Evolutionary conservation across 2,329 filamentous ascomycete genomes (phyloP), one percentile per base, ranked within the genome.

Genomic region (Alternaria hordeiaustralica): DNA sequence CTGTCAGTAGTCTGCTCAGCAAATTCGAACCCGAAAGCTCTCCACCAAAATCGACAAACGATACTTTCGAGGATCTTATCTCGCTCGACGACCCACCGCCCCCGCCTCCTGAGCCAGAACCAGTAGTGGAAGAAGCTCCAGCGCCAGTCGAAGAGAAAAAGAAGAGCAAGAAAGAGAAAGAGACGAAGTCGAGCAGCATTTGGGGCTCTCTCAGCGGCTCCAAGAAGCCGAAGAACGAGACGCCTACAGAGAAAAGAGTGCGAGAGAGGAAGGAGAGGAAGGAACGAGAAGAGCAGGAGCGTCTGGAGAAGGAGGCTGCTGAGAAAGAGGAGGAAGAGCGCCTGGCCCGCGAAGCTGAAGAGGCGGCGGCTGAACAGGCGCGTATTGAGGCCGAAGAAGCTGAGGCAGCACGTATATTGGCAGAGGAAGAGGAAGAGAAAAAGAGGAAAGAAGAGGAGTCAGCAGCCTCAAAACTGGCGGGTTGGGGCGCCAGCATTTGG

Each of bases 241-340:
- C 64, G 10, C 26, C 65, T 6, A 81, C 80, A 51, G 81, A 84
- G 61, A 84, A 81, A 65, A 68, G 61, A 55, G 61, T 58, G 28
- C 65, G 70, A n/a, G 72, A 74, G 54, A 70, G 71, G 60, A 72
- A 71, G 26, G 72, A 76, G 49, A 71, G 67, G 57, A 71, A 74
- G 51, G 74, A 79, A n/a, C 66, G 67, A n/a, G 71, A 70, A 53
- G 69, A 70, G 45, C 63, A 67, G 28, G 71, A 71, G 49, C 64
- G 64, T 21, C 30, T 70, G 12, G 68, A 81, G 63, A 79, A 78
- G 54, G 75, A 75, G 43, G 83, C 82, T 64, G 80, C 82, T 33
- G 82, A 81, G 41, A 83, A 85, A 65, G 78, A 71, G 53, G 68
- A 74, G 56, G 65, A 71, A 18, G 71, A 72, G 30, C 68, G 68